A percentile compares a stretch with the other conserved stretches of the same genome.
Conservation (phyloP, 805 yeast genomes). For the Lipomyces lipofer region DNA sequence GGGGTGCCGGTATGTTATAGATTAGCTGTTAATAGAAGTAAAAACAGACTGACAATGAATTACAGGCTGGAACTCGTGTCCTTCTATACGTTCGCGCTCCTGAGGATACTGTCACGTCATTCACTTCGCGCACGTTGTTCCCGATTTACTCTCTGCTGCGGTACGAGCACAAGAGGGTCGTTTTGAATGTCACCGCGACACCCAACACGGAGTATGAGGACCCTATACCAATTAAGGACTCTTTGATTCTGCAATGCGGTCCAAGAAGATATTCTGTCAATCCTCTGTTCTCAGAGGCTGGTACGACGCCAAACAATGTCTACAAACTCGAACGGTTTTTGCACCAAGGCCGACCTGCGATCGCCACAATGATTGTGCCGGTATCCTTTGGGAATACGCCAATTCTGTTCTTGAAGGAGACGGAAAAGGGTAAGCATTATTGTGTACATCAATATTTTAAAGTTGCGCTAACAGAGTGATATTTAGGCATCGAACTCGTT, state of each 20-base stretch:
- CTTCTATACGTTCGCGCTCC: conserved; percentile 54
- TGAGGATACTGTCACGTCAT: conserved; percentile 55
- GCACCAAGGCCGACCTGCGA: conserved; percentile 69
- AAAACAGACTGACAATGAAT: conserved; percentile 46
- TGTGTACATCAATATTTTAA: conserved; percentile 23
- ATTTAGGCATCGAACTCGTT: conserved; percentile 51
- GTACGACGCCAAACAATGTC: conserved; percentile 78
- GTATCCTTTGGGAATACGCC: conserved; percentile 77
- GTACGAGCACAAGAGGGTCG: conserved; percentile 84
- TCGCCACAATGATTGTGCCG: conserved; percentile 89
- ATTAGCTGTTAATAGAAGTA: too few species aligned
- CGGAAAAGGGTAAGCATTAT: conserved; percentile 39
- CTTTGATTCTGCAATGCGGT: conserved; percentile 86
- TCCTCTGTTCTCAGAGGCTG: conserved; percentile 78
- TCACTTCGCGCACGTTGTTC: conserved; percentile 56
- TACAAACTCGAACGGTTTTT: conserved; percentile 82
- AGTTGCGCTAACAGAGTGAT: not conserved
- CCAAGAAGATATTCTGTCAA: conserved; percentile 80
- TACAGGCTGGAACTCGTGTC: conserved; percentile 64
- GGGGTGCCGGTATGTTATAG: conserved; percentile 28
- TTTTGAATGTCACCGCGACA: conserved; percentile 76
- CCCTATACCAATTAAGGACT: conserved; percentile 82
- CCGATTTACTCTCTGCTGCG: conserved; percentile 71
- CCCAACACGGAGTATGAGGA: conserved; percentile 88
- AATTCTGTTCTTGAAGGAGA: conserved; percentile 68